These are phyloP conservation scores for Glaciozyma martinii DNA, from an alignment of 768 basidiomycete genomes.

Conservation along the genomic window DNA sequence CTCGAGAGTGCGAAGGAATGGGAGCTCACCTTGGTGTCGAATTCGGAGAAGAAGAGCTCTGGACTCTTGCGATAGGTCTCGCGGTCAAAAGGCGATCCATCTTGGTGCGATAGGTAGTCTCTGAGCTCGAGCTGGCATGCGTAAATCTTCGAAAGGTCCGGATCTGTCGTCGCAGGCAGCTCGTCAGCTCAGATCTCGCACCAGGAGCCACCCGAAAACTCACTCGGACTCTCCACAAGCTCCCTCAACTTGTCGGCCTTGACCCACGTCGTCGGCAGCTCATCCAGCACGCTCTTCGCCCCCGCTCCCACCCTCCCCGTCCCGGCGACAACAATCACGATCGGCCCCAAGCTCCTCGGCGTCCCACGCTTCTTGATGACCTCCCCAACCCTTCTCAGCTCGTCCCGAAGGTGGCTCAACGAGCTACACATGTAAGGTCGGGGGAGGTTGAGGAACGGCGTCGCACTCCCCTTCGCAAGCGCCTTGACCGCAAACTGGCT, in stretches of 20 bases:
- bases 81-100: constrained; percentile 55
- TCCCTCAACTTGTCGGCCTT: constrained; percentile 50
- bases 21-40: constrained; percentile 53
- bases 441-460: constrained; percentile 72
- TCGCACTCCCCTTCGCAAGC: constrained; percentile 66
- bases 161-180: constrained; percentile 40
- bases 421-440: constrained; percentile 64
- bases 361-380: constrained; percentile 53
- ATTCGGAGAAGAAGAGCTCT: constrained; percentile 55
- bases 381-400: constrained; percentile 52
- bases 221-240: constrained; percentile 52
- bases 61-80: constrained; percentile 67
- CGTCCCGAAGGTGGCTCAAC: constrained; percentile 49
- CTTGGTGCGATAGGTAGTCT: constrained; percentile 57
- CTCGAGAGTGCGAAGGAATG: background rate
- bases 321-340: constrained; percentile 54
- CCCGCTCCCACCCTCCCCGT: constrained; percentile 76
- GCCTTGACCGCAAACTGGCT: constrained; percentile 68
- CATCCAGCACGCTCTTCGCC: constrained; percentile 58
- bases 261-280: constrained; percentile 60
- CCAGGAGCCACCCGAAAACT: constrained; percentile 14
- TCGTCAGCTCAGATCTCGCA: background rate
- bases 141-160: constrained; percentile 53
- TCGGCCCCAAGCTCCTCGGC: constrained; percentile 59
- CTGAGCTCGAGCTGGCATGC: constrained; percentile 36